Evolutionary conservation across 2,329 filamentous ascomycete species (phyloP).

Genomic region (Stemphylium vesicarium): DNA sequence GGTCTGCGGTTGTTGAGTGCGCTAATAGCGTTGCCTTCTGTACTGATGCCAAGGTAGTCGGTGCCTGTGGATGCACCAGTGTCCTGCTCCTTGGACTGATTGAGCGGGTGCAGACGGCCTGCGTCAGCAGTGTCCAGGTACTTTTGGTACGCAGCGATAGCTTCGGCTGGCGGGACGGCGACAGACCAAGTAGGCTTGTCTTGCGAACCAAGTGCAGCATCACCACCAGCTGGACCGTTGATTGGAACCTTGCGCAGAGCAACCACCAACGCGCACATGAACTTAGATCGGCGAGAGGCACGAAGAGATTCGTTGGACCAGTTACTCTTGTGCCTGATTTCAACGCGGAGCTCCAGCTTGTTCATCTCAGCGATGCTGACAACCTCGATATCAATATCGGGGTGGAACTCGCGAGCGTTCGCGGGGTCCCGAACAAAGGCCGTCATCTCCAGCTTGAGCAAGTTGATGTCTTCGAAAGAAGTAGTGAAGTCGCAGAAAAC

Average conservation of each 20-base stretch:
- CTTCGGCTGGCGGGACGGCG: conserved; percentile 71
- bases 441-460: conserved; percentile 83
- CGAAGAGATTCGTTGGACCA: conserved; percentile 76
- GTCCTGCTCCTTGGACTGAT: conserved; percentile 36
- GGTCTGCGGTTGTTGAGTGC: conserved; percentile 54
- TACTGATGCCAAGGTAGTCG: conserved; percentile 42
- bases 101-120: conserved; percentile 67
- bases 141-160: conserved; percentile 65
- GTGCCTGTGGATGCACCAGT: conserved; percentile 40
- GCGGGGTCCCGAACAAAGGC: conserved; percentile 82
- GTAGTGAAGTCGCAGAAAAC: conserved; percentile 87
- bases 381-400: conserved; percentile 80
- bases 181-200: conserved; percentile 86
- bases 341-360: conserved; percentile 81
- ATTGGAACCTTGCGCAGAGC: conserved; percentile 89
- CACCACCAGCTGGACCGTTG: conserved; percentile 76
- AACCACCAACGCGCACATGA: conserved; percentile 90
- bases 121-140: conserved; percentile 62
- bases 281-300: conserved; percentile 84
- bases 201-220: conserved; percentile 63
- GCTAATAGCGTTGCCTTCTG: conserved; percentile 52
- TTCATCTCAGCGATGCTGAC: conserved; percentile 82
- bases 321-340: conserved; percentile 81
- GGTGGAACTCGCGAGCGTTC: conserved; percentile 89
- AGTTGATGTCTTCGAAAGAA: conserved; percentile 84